A percentile compares a stretch with the other conserved stretches of the same genome.
Conservation (phyloP, 2,329 filamentous ascomycete species). For the Ascochyta clinopodiicola region DNA sequence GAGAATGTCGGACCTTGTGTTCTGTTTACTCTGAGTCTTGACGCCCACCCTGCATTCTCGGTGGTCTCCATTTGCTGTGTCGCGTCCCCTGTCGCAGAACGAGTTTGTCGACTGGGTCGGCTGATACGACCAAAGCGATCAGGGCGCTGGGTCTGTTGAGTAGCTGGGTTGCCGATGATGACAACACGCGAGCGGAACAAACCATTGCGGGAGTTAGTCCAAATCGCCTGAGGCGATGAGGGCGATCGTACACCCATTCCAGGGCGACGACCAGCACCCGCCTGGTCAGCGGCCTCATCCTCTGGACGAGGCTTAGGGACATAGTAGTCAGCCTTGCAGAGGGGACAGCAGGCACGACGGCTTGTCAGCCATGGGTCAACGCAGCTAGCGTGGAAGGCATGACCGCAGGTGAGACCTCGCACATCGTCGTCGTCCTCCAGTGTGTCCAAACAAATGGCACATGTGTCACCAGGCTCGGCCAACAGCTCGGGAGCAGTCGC, state of each 20-base stretch:
- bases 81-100: constrained; percentile 17
- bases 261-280: constrained; percentile 37
- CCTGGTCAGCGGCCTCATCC: constrained; percentile 48
- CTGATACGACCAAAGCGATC: constrained; percentile 32
- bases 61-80: constrained; percentile 19
- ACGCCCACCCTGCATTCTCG: constrained; percentile 31
- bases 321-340: constrained; percentile 98
- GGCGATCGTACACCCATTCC: constrained; percentile 40
- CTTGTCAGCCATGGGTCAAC: constrained; percentile 97
- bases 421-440: constrained; percentile 96
- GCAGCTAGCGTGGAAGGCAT: constrained; percentile 95
- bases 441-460: constrained; percentile 93
- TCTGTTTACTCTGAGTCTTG: constrained; percentile 26
- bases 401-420: constrained; percentile 91
- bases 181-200: constrained; percentile 44
- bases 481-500: constrained; percentile 83
- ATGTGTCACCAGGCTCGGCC: constrained; percentile 84
- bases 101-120: constrained; percentile 35
- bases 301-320: constrained; percentile 85
- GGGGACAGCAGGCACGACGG: constrained; percentile 90
- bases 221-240: constrained; percentile 40
- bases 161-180: constrained; percentile 25
- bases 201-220: constrained; percentile 41
- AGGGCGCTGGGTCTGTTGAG: constrained; percentile 18
- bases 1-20: constrained; percentile 28